Conservation (phyloP, 805 yeast genomes). For the Yamadazyma ubonensis region DNA sequence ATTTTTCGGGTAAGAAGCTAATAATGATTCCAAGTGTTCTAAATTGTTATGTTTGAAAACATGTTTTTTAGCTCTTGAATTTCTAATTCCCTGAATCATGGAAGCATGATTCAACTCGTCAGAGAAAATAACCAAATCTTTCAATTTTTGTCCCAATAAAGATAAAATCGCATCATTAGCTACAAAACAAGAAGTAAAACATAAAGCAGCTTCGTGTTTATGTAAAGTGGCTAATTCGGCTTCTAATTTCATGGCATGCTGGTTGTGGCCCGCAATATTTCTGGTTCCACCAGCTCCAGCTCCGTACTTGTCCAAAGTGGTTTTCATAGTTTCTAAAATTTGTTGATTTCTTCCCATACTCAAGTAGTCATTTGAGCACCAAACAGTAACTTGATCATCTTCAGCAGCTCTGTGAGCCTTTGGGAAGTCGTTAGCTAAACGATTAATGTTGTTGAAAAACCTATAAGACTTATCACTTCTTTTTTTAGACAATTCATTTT, state of each 20-base stretch:
- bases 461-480: conserved; percentile 90
- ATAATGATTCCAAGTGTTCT: conserved; percentile 73
- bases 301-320: conserved; percentile 84
- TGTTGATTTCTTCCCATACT: conserved; percentile 86
- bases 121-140: conserved; percentile 85
- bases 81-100: conserved; percentile 93
- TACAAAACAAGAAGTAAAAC: conserved; percentile 92
- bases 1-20: conserved; percentile 78
- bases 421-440: conserved; percentile 93
- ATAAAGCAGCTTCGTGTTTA: conserved; percentile 92
- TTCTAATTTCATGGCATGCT: conserved; percentile 85
- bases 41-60: conserved; percentile 90
- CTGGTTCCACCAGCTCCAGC: conserved; percentile 99
- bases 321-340: conserved; percentile 74
- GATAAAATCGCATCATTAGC: conserved; percentile 96
- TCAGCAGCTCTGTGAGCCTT: conserved; percentile 78
- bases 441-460: conserved; percentile 94
- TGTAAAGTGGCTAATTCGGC: conserved; percentile 85
- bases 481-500: conserved; percentile 66
- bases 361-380: conserved; percentile 98
- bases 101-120: conserved; percentile 96
- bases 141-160: conserved; percentile 85
- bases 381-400: conserved; percentile 87
- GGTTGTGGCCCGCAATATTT: conserved; percentile 96
- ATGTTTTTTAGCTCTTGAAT: conserved; percentile 85